Conservation (phyloP, 2,329 filamentous ascomycete genomes). For the Aspergillus texensis region DNA sequence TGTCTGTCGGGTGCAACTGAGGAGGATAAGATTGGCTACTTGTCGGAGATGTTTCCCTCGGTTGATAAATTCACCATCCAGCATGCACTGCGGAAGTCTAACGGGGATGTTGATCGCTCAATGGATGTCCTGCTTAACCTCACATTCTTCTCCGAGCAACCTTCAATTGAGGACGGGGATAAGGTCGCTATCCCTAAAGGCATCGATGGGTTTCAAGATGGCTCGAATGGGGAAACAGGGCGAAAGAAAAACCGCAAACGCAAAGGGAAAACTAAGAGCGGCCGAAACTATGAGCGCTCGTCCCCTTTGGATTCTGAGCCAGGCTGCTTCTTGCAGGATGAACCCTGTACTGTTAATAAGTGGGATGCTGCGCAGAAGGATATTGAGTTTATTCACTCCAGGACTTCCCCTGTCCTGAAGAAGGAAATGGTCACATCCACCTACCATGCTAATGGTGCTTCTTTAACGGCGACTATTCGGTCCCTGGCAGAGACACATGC, state of each 20-base stretch:
- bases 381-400: conserved; percentile 62
- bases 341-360: conserved; percentile 47
- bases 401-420: conserved; percentile 51
- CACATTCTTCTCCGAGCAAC: conserved; percentile 72
- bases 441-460: conserved; percentile 62
- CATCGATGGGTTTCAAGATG: conserved; percentile 77
- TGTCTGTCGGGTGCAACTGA: conserved; percentile 36
- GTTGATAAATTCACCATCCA: conserved; percentile 68
- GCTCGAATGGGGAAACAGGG: conserved; percentile 48
- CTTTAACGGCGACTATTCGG: conserved; percentile 57
- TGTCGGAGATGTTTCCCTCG: conserved; percentile 72
- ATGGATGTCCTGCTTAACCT: conserved; percentile 82
- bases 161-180: conserved; percentile 52
- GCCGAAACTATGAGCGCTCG: conserved; percentile 26
- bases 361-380: conserved; percentile 62
- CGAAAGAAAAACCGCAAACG: conserved; percentile 49
- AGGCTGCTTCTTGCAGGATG: conserved; percentile 18
- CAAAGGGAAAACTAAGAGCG: conserved; percentile 39
- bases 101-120: conserved; percentile 67
- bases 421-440: conserved; percentile 55
- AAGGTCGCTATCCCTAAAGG: conserved; percentile 62
- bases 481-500: conserved; percentile 55
- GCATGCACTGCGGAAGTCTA: conserved; percentile 67
- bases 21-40: conserved; percentile 63
- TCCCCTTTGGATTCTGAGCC: conserved; percentile 19